A percentile compares a stretch with the other conserved stretches of the same genome.
Conservation (phyloP, 2,329 filamentous ascomycete genomes). For the Aspergillus glaucus region DNA sequence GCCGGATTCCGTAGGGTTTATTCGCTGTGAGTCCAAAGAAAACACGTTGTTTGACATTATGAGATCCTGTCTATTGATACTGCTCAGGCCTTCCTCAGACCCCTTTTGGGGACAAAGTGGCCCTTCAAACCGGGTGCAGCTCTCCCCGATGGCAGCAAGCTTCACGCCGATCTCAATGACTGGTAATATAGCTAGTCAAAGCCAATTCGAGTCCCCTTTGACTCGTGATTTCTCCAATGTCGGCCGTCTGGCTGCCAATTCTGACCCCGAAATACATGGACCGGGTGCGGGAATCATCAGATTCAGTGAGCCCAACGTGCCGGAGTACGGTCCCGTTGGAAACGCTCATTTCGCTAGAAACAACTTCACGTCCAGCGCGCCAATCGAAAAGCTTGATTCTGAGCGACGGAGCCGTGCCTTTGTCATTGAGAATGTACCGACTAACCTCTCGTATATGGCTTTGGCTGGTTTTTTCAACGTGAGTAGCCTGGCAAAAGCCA, state of each 20-base stretch:
- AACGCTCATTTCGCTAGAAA: conserved; percentile 10
- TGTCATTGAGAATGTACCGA: conserved; percentile 27
- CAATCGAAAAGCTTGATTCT: conserved; percentile 15
- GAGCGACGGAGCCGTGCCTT: conserved; percentile 26
- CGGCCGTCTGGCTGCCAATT: conserved; percentile 15
- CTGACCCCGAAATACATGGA: conserved; percentile 13
- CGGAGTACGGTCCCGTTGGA: conserved; percentile 20
- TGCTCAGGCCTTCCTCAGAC: conserved; percentile 18
- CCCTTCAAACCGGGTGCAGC: conserved; percentile 24
- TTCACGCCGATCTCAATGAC: conserved; percentile 50
- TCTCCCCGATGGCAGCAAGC: conserved; percentile 59
- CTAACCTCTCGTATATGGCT: conserved; percentile 25
- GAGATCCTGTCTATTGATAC: conserved; percentile 1
- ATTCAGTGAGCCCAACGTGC: conserved; percentile 8
- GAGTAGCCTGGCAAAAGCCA: conserved; percentile 11
- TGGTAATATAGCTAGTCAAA: conserved; percentile 6
- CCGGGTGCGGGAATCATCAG: conserved; percentile 3
- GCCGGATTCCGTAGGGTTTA: conserved; percentile 13
- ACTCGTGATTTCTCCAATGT: conserved; percentile 10
- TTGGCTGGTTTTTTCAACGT: conserved; percentile 36
- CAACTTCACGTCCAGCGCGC: conserved; percentile 6
- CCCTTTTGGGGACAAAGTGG: conserved; percentile 22
- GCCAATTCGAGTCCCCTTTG: conserved; percentile 4
- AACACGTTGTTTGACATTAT: background rate
- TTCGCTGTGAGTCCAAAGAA: conserved; percentile 13